Conservation (phyloP, 257 asterid species). For the Schizonepeta tenuifolia region DNA sequence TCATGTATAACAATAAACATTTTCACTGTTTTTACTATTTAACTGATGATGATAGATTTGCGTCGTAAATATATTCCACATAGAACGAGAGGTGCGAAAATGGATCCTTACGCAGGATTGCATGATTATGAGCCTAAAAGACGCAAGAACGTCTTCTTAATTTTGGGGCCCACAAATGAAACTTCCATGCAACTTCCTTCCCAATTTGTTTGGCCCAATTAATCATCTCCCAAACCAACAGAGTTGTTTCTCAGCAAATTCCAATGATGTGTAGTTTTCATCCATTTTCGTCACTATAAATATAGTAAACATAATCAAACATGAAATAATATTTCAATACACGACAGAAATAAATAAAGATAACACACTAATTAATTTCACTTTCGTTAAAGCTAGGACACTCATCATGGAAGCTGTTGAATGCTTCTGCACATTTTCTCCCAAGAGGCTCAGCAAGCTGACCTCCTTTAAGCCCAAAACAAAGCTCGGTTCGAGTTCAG, state of each 20-base stretch:
- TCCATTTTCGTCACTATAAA: constrained; percentile 10
- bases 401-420: constrained; percentile 14
- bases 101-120: background rate
- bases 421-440: constrained; percentile 29
- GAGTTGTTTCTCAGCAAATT: constrained; percentile 31
- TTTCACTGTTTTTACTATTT: too few species aligned
- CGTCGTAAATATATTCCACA: too few species aligned
- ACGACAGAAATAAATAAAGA: too few species aligned
- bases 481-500: constrained; percentile 2
- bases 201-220: constrained; percentile 13
- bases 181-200: constrained; percentile 38
- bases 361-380: background rate
- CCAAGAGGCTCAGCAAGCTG: constrained; percentile 29
- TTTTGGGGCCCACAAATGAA: constrained; percentile 23
- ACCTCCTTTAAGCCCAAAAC: constrained; percentile 21
- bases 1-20: too few species aligned
- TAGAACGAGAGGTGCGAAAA: too few species aligned
- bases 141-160: constrained; percentile 1
- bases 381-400: background rate
- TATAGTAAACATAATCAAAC: background rate
- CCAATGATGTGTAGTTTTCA: background rate
- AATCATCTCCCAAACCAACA: background rate
- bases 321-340: constrained; percentile 2
- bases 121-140: background rate
- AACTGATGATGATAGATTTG: too few species aligned